Conservation (phyloP, 1,139 yeast genomes). For the Candida tropicalis region DNA sequence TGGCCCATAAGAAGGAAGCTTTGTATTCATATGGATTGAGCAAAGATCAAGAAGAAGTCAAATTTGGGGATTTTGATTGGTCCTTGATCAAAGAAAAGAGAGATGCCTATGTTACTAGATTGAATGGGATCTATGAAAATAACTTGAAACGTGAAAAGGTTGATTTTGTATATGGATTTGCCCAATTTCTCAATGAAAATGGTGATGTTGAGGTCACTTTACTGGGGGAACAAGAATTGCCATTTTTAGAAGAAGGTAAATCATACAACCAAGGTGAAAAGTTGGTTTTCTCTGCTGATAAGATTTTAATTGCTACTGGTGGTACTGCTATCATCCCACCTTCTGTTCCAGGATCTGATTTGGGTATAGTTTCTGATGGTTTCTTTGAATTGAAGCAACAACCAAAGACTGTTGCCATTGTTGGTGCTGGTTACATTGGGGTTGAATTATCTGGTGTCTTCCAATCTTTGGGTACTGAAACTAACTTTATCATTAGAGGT, state of each 20-base stretch:
- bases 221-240: slow-evolving; percentile 43
- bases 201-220: slow-evolving; percentile 79
- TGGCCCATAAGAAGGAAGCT: slow-evolving; percentile 73
- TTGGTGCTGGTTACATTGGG: slow-evolving; percentile 98
- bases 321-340: slow-evolving; percentile 80
- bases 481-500: slow-evolving; percentile 87
- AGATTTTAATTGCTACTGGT: slow-evolving; percentile 89
- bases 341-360: slow-evolving; percentile 74
- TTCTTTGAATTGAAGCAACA: slow-evolving; percentile 79
- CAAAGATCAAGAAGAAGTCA: slow-evolving; percentile 50
- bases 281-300: slow-evolving; percentile 73
- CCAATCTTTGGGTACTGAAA: slow-evolving; percentile 83
- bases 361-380: slow-evolving; percentile 89
- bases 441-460: slow-evolving; percentile 94
- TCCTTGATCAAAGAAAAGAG: slow-evolving; percentile 75
- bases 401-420: slow-evolving; percentile 90
- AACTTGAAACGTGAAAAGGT: slow-evolving; percentile 89
- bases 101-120: slow-evolving; percentile 84
- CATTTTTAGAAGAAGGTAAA: slow-evolving; percentile 34
- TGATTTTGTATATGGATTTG: slow-evolving; percentile 86
- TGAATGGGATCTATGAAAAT: slow-evolving; percentile 91
- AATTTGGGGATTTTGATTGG: slow-evolving; percentile 76
- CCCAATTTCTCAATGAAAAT: slow-evolving; percentile 60
- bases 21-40: slow-evolving; percentile 80
- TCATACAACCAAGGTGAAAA: slow-evolving; percentile 48